Conservation (phyloP, 169 alveolate genomes). For the Plasmodium billcollinsi region DNA sequence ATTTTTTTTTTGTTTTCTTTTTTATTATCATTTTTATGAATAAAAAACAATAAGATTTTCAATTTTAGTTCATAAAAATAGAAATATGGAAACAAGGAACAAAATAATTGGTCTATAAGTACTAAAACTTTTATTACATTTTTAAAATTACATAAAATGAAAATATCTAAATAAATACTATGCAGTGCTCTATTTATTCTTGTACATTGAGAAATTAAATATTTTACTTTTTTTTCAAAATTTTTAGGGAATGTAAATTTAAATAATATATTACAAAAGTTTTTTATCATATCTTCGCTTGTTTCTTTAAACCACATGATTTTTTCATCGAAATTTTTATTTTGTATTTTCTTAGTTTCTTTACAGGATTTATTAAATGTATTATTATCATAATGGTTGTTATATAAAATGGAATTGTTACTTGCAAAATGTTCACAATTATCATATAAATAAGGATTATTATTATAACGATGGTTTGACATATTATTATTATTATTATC, state of each 20-base stretch:
- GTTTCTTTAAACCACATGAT: conserved; percentile 44
- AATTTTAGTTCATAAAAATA: conserved; percentile 67
- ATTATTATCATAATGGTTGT: no score
- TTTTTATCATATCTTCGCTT: conserved; percentile 29
- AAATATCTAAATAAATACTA: conserved; percentile 64
- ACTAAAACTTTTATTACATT: conserved; percentile 41
- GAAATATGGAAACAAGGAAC: conserved; percentile 37
- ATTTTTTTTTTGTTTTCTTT: background rate
- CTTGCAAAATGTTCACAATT: no score
- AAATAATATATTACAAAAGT: conserved; percentile 15
- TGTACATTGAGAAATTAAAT: conserved; percentile 25
- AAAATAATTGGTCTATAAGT: conserved; percentile 42
- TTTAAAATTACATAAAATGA: conserved; percentile 37
- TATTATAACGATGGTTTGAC: no score
- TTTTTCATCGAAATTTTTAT: conserved; percentile 4
- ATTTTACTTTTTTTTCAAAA: conserved; percentile 15
- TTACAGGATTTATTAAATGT: no score
- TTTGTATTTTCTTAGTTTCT: background rate
- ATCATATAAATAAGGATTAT: no score
- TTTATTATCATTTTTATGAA: background rate
- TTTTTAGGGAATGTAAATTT: conserved; percentile 17
- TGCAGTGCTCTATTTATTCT: conserved; percentile 33
- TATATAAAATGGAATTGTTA: no score
- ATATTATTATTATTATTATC: no score
- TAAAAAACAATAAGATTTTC: conserved; percentile 33